Evolutionary conservation across 495 filamentous ascomycete genomes (phyloP), one percentile per base, ranked within the genome.

Genomic region (Pyronema omphalodes): DNA sequence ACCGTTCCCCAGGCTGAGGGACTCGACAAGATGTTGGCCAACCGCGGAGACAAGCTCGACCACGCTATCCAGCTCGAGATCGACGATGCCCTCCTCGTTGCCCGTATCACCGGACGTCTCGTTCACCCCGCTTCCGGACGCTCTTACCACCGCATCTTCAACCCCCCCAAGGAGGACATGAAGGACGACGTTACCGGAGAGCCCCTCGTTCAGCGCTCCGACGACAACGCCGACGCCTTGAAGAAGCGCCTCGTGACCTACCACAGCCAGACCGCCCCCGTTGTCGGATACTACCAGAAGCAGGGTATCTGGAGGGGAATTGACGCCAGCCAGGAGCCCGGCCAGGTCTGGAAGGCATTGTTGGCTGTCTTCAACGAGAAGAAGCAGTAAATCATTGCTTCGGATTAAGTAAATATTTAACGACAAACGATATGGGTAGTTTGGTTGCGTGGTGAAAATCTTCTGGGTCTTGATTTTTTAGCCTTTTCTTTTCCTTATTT

Each of bases 31-130:
- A 98, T 98, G 91, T 81, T 98, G 56, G 54, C 61, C 12, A 73
- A 67, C 50, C 80, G 83, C 60, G 68, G 79, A 58, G 79, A 89
- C 69, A 81, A 80, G 64, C 80, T 96, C 56, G 80, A 93, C 68
- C 88, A 95, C 70, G 93, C 88, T 56, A 71, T 96, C 52, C 91
- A 99, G 74, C 79, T 99, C 57, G 81, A 96, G 72, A 96, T 99
- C 66, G 87, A 95, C 67, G 91, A 96, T 68, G 73, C 76, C 35
- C 81, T 99, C 37, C 78, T 99, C 44, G 91, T 99, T 37, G 79
- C 86, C 52, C 84, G 91, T 69, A 96, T 99, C 70, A 96, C 91
- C 35, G 93, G 93, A 59, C 91, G 93, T 59, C 73, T 99, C 53
- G 72, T 99, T 61, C 93, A 99, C 52, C 89, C 88, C 35, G 87